A percentile compares a stretch with the other conserved stretches of the same genome.
These are phyloP conservation scores for Aschersonia sp. DNA, from an alignment of 2,329 filamentous ascomycete genomes.

Conservation along the genomic window DNA sequence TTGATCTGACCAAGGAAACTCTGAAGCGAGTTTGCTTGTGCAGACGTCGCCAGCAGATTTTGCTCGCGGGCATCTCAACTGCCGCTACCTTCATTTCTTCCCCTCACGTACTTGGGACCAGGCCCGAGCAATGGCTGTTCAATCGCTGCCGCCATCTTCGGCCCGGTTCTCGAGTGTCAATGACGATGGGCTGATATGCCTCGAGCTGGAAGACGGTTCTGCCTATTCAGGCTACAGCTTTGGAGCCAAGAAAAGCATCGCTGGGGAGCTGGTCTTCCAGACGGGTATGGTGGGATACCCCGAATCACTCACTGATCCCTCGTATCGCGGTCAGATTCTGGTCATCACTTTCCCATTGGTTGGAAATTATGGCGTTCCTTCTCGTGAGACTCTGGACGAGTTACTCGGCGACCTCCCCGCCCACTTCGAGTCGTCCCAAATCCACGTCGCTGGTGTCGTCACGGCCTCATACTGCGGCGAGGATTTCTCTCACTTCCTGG, in stretches of 20 bases:
- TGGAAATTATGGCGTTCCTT: slow-evolving; percentile 94
- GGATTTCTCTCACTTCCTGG: slow-evolving; percentile 89
- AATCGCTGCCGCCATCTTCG: slow-evolving; percentile 39
- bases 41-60: slow-evolving; percentile 18
- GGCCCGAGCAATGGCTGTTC: slow-evolving; percentile 6
- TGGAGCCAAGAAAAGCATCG: slow-evolving; percentile 83
- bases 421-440: slow-evolving; percentile 83
- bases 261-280: slow-evolving; percentile 97
- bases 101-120: slow-evolving; percentile 12
- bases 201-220: slow-evolving; percentile 86
- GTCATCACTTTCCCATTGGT: slow-evolving; percentile 92
- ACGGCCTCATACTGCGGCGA: slow-evolving; percentile 87
- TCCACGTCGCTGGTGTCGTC: slow-evolving; percentile 86
- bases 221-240: slow-evolving; percentile 94
- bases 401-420: slow-evolving; percentile 76
- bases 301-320: slow-evolving; percentile 79
- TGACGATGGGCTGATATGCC: slow-evolving; percentile 55
- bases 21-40: slow-evolving; percentile 16
- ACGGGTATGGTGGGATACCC: slow-evolving; percentile 99
- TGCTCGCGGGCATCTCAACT: slow-evolving; percentile 9
- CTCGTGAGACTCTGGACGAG: slow-evolving; percentile 69
- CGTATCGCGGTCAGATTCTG: slow-evolving; percentile 83
- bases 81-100: slow-evolving; percentile 3
- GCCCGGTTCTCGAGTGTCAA: slow-evolving; percentile 37
- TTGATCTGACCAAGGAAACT: too few relatives aligned